These are phyloP conservation scores for Arthromyces matolae DNA, from an alignment of 768 basidiomycete genomes.

Conservation along the genomic window DNA sequence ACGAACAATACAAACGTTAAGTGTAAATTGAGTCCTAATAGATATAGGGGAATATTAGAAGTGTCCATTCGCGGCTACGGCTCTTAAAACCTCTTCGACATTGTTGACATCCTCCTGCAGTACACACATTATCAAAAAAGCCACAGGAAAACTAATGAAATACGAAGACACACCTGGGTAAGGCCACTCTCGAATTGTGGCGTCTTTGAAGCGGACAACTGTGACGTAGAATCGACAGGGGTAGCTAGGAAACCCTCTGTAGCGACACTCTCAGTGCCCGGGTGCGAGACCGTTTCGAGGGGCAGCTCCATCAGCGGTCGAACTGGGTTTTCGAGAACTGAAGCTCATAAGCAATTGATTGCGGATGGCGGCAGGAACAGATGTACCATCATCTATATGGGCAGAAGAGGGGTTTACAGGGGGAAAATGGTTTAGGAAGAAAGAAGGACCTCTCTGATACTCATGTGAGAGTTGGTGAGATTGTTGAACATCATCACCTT, in stretches of 20 bases:
- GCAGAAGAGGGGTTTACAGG: neutral
- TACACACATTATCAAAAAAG: neutral
- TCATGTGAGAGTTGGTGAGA: neutral
- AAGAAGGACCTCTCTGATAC: neutral
- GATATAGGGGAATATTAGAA: too few relatives aligned
- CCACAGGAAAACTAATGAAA: neutral
- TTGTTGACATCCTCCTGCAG: constrained; percentile 12
- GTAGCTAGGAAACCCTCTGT: neutral
- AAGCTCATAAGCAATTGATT: constrained; percentile 21
- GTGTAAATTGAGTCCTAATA: too few relatives aligned
- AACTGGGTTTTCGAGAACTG: constrained; percentile 14
- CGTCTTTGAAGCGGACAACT: too few relatives aligned
- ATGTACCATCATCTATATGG: constrained; percentile 17
- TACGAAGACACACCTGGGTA: constrained; percentile 8
- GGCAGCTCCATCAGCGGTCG: neutral
- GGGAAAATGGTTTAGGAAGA: neutral
- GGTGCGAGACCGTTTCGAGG: neutral
- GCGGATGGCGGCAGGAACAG: constrained; percentile 14
- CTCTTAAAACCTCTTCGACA: constrained; percentile 9
- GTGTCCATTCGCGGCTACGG: constrained; percentile 4
- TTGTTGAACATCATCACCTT: neutral
- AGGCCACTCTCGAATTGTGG: constrained; percentile 1
- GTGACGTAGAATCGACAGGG: too few relatives aligned
- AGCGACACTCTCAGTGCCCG: constrained; percentile 8
- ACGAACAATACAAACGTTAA: too few relatives aligned